phyloP scores from a whole-genome alignment of 2,329 filamentous ascomycete genomes.

The Stagonosporopsis rhizophila region DNA sequence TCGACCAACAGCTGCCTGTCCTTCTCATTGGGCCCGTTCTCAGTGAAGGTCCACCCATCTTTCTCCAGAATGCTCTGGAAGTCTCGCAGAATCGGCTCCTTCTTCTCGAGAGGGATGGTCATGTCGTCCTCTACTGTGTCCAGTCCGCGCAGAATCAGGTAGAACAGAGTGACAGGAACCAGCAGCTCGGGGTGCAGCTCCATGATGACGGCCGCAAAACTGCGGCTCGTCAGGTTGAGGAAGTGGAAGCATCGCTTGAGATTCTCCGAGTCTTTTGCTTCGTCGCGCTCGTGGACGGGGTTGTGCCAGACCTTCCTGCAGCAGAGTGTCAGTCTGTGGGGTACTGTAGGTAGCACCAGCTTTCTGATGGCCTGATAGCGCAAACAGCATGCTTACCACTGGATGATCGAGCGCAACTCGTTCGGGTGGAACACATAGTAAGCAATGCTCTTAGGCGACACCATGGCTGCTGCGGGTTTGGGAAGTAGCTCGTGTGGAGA shows the following conservation, averaged over 20 bases:
- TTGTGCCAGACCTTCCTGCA: slow-evolving; percentile 95
- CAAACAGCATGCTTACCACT: slow-evolving; percentile 72
- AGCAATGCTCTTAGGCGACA: slow-evolving; percentile 58
- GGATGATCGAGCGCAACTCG: slow-evolving; percentile 81
- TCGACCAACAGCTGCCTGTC: slow-evolving; percentile 90
- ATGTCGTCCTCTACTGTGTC: slow-evolving; percentile 99
- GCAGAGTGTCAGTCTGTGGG: slow-evolving; percentile 16
- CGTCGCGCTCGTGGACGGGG: slow-evolving; percentile 83
- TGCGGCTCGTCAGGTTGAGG: slow-evolving; percentile 87
- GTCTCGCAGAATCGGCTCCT: slow-evolving; percentile 83
- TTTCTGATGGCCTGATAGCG: background rate
- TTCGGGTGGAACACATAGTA: slow-evolving; percentile 79
- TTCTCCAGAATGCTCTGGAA: slow-evolving; percentile 81
- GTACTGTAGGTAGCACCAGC: background rate
- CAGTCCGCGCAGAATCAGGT: slow-evolving; percentile 86
- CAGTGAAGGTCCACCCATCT: slow-evolving; percentile 89
- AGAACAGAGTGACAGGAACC: slow-evolving; percentile 88
- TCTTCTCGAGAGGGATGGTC: slow-evolving; percentile 80
- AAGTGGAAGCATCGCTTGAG: slow-evolving; percentile 85
- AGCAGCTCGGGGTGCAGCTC: slow-evolving; percentile 95
- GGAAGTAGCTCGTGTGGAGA: slow-evolving; percentile 20
- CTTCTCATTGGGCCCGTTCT: slow-evolving; percentile 90
- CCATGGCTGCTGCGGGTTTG: slow-evolving; percentile 38
- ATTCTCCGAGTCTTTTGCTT: slow-evolving; percentile 74
- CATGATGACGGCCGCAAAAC: slow-evolving; percentile 91